Percentiles rank a stretch among this genome's conserved stretches.
Conservation (phyloP, 257 asterid species). For the Solanum chilense region DNA sequence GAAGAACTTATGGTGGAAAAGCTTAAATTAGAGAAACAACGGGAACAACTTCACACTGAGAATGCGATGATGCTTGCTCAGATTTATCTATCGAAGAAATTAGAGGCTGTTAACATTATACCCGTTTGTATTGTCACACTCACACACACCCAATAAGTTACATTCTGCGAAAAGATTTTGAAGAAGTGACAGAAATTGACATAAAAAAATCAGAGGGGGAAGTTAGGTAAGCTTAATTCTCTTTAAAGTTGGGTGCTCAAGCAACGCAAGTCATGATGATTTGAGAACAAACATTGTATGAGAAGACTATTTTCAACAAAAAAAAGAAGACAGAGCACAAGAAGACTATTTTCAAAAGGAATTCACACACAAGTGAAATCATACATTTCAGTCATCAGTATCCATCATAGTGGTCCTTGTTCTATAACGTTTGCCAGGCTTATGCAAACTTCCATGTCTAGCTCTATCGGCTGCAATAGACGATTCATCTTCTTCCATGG, state of each 20-base stretch:
- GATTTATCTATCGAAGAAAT: too few relatives aligned
- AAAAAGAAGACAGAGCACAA: not conserved
- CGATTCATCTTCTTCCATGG: constrained; percentile 61
- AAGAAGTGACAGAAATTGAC: constrained; percentile 35
- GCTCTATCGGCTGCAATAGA: not conserved
- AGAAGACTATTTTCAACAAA: not conserved
- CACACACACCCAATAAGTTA: constrained; percentile 25
- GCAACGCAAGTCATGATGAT: not conserved
- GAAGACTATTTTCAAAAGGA: not conserved
- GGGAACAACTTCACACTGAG: constrained; percentile 69
- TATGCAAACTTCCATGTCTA: constrained; percentile 9
- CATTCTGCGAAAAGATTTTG: constrained; percentile 13
- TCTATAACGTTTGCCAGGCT: constrained; percentile 53
- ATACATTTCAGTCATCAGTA: not conserved
- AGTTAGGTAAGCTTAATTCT: constrained; percentile 27
- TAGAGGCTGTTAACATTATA: constrained; percentile 55
- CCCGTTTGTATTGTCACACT: constrained; percentile 43
- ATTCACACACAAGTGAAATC: not conserved
- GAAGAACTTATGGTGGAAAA: constrained; percentile 79
- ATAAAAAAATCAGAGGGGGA: constrained; percentile 14
- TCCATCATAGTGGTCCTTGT: constrained; percentile 15
- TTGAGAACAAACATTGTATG: not conserved
- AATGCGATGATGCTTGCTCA: constrained; percentile 65
- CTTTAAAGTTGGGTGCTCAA: not conserved
- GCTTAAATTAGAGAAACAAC: constrained; percentile 76